phyloP scores from a whole-genome alignment of 345 rosid species.

The Hypericum androsaemum region DNA sequence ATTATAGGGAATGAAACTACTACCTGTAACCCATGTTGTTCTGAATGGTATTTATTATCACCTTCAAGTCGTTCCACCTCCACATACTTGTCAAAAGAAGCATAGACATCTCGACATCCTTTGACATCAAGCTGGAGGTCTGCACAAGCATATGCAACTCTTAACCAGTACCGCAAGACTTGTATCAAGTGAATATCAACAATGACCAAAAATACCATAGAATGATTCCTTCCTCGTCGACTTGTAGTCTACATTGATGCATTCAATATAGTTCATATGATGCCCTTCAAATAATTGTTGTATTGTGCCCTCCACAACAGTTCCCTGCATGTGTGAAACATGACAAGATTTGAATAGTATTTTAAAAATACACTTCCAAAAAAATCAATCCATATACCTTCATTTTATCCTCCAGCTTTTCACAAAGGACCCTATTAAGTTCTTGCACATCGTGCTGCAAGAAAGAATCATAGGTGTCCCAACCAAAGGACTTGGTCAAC shows the following conservation, averaged over 20 bases:
- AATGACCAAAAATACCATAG: slow-evolving; percentile 48
- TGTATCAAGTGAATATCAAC: neutral
- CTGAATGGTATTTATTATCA: slow-evolving; percentile 91
- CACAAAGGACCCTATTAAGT: slow-evolving; percentile 82
- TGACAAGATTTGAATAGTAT: slow-evolving; percentile 5
- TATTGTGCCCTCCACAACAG: slow-evolving; percentile 96
- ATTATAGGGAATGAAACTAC: neutral
- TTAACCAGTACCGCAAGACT: neutral
- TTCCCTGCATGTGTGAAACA: slow-evolving; percentile 41
- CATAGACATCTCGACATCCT: slow-evolving; percentile 93
- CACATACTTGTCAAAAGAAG: slow-evolving; percentile 96
- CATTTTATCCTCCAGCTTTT: slow-evolving; percentile 98
- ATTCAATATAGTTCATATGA: slow-evolving; percentile 87
- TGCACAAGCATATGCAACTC: slow-evolving; percentile 21
- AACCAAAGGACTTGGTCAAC: slow-evolving; percentile 92
- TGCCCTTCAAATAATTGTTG: slow-evolving; percentile 97
- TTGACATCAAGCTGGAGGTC: slow-evolving; percentile 98
- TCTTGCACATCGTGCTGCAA: slow-evolving; percentile 99
- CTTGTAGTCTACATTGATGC: slow-evolving; percentile 89
- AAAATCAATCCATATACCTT: slow-evolving; percentile 34
- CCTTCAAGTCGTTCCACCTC: slow-evolving; percentile 98
- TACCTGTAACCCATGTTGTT: slow-evolving; percentile 87
- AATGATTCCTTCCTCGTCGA: slow-evolving; percentile 94
- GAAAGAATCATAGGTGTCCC: slow-evolving; percentile 96
- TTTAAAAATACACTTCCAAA: neutral